These are phyloP conservation scores for Phyllosticta citribraziliensis DNA, from an alignment of 2,329 filamentous ascomycete species.

Conservation along the genomic window DNA sequence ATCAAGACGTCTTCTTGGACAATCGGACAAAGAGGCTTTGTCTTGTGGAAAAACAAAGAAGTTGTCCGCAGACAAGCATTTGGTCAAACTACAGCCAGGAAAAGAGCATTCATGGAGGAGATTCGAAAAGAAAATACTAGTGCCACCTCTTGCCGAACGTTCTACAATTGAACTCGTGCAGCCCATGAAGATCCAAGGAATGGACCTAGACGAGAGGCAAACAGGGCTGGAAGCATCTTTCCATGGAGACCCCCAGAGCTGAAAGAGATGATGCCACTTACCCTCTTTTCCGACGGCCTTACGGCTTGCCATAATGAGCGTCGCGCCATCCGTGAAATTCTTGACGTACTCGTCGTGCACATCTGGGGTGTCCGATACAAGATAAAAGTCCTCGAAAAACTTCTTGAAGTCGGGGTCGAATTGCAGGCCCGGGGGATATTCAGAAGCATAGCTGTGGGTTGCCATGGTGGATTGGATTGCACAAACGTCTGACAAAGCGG, in stretches of 20 bases:
- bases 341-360: constrained; percentile 41
- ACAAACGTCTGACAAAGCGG: not conserved
- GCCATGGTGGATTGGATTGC: not conserved
- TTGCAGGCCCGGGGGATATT: constrained; percentile 21
- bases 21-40: not conserved
- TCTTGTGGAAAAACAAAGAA: not conserved
- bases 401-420: constrained; percentile 32
- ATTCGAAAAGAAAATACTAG: no score
- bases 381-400: constrained; percentile 40
- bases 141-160: not conserved
- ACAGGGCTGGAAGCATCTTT: no score
- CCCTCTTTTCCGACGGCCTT: constrained; percentile 30
- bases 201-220: no score
- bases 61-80: not conserved
- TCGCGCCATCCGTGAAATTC: constrained; percentile 40
- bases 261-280: constrained; percentile 27
- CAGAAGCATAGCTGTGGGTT: constrained; percentile 20
- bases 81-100: not conserved
- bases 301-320: constrained; percentile 44
- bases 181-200: no score
- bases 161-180: no score
- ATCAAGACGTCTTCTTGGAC: not conserved
- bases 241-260: no score
- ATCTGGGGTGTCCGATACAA: constrained; percentile 36
- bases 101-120: not conserved